Evolutionary conservation across 306 rosid species (phyloP), one percentile per base, ranked within the genome.

Genomic region (Prunus armeniaca): DNA sequence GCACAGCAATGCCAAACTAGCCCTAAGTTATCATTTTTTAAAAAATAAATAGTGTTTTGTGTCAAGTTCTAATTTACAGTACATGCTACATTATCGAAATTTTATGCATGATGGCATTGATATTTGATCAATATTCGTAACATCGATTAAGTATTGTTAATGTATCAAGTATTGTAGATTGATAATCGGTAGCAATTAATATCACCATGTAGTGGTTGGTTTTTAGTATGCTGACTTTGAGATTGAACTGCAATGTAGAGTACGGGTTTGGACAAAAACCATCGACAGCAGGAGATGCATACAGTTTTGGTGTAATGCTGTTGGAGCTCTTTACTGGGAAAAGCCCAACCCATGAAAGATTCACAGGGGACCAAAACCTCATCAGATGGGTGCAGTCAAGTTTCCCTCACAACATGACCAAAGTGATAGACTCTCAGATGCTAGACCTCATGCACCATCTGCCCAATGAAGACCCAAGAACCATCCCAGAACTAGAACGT

Each of bases 241-340:
- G n/a, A 52, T 2, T 38, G 4, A 41, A 52, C 34, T 28, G 51
- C 14, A 0, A 68, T 82, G 80, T 82, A 92, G 96, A 90, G 66
- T 92, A 90, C 69, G 93, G 93, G 19, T 80, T 83, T 83, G 93
- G 93, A 69, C 82, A 84, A 70, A 87, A 84, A 61, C 81, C 90
- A 45, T 76, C 89, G 1, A 78, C 82, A 24, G 85, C 85, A 7
- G 96, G 96, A 76, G 92, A 92, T 81, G 88, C 90, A 27, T 92
- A 92, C 25, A 90, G 96, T 76, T 92, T 87, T 46, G 96, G 97
- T 12, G 81, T 88, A 65, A 84, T 83, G 82, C 32, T 92, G 76
- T 80, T 92, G 22, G 89, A 90, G 74, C 83, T 88, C 12, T 84
- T 88, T 8, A 76, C 87, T 2, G 88, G 91, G 17, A 92, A 72